Conservation (phyloP, 2,329 filamentous ascomycete species). For the Botryosphaeria dothidea region DNA sequence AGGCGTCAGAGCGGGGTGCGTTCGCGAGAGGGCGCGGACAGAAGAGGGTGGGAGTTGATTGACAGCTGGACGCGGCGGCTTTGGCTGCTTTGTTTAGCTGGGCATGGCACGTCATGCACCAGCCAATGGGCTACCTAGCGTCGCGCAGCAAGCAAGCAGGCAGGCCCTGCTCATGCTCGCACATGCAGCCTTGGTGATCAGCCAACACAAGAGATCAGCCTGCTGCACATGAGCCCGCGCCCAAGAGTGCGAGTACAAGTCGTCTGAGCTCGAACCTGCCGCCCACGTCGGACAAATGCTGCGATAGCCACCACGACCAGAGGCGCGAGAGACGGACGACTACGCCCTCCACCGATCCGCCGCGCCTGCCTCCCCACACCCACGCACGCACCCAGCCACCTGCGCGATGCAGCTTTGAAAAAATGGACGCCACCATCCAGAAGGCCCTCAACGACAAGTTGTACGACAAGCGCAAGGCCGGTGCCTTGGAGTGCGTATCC, state of each 20-base stretch:
- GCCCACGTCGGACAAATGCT: constrained; percentile 16
- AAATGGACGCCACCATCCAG: constrained; percentile 87
- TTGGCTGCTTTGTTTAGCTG: constrained; percentile 4
- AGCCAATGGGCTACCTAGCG: not conserved
- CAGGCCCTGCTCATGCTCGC: constrained; percentile 10
- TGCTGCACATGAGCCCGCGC: not conserved
- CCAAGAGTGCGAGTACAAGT: no score
- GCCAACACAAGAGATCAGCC: not conserved
- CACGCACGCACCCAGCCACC: constrained; percentile 13
- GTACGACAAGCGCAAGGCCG: constrained; percentile 96
- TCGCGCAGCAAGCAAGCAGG: no score
- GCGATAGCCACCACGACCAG: constrained; percentile 2
- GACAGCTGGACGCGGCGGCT: not conserved
- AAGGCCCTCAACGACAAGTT: constrained; percentile 95
- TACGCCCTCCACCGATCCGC: not conserved
- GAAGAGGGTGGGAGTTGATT: not conserved
- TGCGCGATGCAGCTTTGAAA: constrained; percentile 18
- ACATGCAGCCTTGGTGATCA: not conserved
- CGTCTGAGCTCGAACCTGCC: not conserved
- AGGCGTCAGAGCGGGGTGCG: not conserved
- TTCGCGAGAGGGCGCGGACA: not conserved
- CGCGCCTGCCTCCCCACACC: constrained; percentile 1
- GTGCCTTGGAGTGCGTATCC: constrained; percentile 81
- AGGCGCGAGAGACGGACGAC: constrained; percentile 8
- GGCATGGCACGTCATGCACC: not conserved